phyloP scores from a whole-genome alignment of 164 flowering plant species.

The Macadamia integrifolia region DNA sequence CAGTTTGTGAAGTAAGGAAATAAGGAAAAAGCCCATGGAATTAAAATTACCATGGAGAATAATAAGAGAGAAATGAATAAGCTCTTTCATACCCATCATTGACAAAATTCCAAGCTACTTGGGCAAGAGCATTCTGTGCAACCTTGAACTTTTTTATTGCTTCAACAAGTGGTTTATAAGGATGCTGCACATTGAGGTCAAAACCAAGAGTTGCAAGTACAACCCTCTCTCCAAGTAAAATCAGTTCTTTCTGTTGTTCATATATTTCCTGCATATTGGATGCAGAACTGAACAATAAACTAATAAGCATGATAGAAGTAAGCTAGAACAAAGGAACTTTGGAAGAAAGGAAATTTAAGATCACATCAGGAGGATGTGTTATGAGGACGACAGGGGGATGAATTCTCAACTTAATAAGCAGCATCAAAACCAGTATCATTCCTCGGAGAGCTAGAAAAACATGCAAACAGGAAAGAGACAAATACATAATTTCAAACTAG shows the following conservation, averaged over 20 bases:
- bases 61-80: neutral
- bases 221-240: constrained; percentile 25
- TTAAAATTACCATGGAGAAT: neutral
- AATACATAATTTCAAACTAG: no score
- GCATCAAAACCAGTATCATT: neutral
- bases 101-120: constrained; percentile 40
- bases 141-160: constrained; percentile 35
- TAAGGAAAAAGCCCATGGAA: constrained; percentile 6
- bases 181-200: constrained; percentile 25
- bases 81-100: constrained; percentile 66
- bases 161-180: constrained; percentile 32
- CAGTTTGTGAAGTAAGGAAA: constrained; percentile 8
- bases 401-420: neutral
- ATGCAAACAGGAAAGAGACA: no score
- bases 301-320: neutral
- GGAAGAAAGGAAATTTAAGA: neutral
- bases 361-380: no score
- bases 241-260: constrained; percentile 25
- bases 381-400: no score
- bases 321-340: neutral
- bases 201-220: constrained; percentile 28
- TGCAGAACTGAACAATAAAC: neutral
- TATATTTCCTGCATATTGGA: constrained; percentile 19
- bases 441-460: no score
- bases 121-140: constrained; percentile 34